A percentile compares a stretch with the other conserved stretches of the same genome.
Conservation (phyloP, 2,329 filamentous ascomycete species). For the Microcera coccophila region DNA sequence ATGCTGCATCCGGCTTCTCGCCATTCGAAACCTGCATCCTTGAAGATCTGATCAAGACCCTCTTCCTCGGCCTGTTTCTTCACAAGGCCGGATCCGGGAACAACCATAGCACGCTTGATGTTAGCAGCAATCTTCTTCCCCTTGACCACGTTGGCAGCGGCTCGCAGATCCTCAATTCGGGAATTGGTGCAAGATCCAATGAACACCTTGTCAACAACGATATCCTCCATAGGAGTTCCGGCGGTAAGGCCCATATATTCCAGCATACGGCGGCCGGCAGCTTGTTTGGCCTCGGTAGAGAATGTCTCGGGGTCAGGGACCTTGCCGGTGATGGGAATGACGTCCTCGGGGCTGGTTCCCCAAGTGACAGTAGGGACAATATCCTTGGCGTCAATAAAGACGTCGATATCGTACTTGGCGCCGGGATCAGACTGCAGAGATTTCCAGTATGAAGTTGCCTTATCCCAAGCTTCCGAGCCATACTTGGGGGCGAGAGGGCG, state of each 20-base stretch:
- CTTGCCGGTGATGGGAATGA: conserved; percentile 86
- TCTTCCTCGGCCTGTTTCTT: conserved; percentile 89
- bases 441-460: conserved; percentile 83
- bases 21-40: conserved; percentile 93
- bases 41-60: conserved; percentile 89
- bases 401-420: conserved; percentile 84
- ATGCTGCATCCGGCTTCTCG: conserved; percentile 97
- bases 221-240: conserved; percentile 88
- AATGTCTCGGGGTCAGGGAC: conserved; percentile 91
- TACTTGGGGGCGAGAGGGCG: conserved; percentile 81
- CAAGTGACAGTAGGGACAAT: conserved; percentile 92
- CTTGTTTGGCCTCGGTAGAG: conserved; percentile 72
- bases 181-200: conserved; percentile 98
- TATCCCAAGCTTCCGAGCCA: conserved; percentile 84
- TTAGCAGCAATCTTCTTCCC: conserved; percentile 84
- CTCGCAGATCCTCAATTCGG: conserved; percentile 89
- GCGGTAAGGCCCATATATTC: conserved; percentile 94
- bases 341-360: conserved; percentile 95
- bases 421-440: conserved; percentile 79
- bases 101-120: conserved; percentile 91
- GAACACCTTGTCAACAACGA: conserved; percentile 90
- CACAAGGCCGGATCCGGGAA: conserved; percentile 90
- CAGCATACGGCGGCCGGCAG: conserved; percentile 72
- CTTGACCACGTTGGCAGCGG: conserved; percentile 79
- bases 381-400: conserved; percentile 88